These are phyloP conservation scores for Collybia mongolica DNA, from an alignment of 768 basidiomycete species.

Conservation along the genomic window DNA sequence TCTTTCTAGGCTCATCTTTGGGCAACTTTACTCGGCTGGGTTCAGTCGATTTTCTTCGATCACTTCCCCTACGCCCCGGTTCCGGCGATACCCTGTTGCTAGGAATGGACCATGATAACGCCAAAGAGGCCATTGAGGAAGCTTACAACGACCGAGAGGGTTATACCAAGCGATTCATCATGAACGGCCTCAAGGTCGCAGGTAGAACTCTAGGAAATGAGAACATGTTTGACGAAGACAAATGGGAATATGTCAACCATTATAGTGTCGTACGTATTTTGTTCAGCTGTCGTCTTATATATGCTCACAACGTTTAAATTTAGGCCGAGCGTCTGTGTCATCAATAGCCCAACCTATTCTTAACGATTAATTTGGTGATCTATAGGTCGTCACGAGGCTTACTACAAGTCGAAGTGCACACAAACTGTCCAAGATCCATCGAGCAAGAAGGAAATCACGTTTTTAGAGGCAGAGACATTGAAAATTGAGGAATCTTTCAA, in stretches of 20 bases:
- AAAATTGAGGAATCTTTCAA: constrained; percentile 89
- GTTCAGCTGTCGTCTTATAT: no score
- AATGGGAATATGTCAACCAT: constrained; percentile 77
- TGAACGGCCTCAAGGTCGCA: constrained; percentile 79
- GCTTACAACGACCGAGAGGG: constrained; percentile 88
- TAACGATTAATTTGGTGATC: constrained; percentile 6
- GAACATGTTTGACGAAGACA: constrained; percentile 54
- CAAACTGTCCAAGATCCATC: constrained; percentile 58
- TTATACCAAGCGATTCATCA: constrained; percentile 72
- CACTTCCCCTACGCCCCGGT: constrained; percentile 74
- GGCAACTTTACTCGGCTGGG: constrained; percentile 83
- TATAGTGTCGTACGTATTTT: constrained; percentile 39
- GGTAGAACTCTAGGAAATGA: constrained; percentile 70
- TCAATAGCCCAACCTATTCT: constrained; percentile 22
- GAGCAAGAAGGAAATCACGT: constrained; percentile 41
- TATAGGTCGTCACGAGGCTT: constrained; percentile 82
- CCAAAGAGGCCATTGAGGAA: constrained; percentile 64
- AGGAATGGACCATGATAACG: constrained; percentile 87
- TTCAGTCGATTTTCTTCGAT: constrained; percentile 70
- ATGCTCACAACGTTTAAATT: neutral
- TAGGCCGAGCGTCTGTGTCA: neutral
- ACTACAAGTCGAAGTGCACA: constrained; percentile 62
- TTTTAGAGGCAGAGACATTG: constrained; percentile 73
- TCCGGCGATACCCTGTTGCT: constrained; percentile 82
- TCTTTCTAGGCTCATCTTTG: constrained; percentile 90